phyloP scores from a whole-genome alignment of 805 yeast genomes.

The Monosporozyma yasuniensis region DNA sequence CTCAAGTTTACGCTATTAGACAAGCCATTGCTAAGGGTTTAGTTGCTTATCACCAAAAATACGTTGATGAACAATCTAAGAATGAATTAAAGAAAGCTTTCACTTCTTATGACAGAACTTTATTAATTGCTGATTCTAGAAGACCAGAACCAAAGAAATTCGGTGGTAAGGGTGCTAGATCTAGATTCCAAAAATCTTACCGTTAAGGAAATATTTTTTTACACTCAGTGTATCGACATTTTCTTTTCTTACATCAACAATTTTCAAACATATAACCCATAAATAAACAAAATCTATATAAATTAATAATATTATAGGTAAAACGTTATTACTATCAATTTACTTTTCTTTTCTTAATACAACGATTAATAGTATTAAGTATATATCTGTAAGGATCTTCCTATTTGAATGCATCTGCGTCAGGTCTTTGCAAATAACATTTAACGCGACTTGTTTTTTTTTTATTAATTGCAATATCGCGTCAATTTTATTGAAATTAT shows the following conservation, averaged over 20 bases:
- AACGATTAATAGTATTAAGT: neutral
- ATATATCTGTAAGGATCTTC: neutral
- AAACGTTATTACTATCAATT: conserved; percentile 13
- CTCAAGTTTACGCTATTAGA: conserved; percentile 99
- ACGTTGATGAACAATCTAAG: conserved; percentile 98
- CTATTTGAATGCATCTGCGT: neutral
- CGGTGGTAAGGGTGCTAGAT: conserved; percentile 99
- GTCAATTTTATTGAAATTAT: neutral
- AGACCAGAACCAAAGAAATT: conserved; percentile 99
- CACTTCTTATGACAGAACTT: conserved; percentile 97
- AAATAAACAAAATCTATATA: conserved; percentile 21
- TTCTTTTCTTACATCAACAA: conserved; percentile 3
- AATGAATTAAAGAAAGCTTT: conserved; percentile 98
- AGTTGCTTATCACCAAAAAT: conserved; percentile 99
- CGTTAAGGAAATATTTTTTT: conserved; percentile 75
- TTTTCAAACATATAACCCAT: conserved; percentile 9
- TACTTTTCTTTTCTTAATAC: neutral
- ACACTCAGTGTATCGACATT: neutral
- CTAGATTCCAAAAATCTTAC: conserved; percentile 99
- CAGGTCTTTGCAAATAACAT: neutral
- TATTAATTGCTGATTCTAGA: conserved; percentile 98
- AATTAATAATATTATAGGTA: conserved; percentile 24
- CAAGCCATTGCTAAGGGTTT: conserved; percentile 99
- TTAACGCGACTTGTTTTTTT: neutral
- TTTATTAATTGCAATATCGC: neutral